Base-by-base conservation (phyloP, 352 stramenopile genomes). In the Pythium coloratum region DNA sequence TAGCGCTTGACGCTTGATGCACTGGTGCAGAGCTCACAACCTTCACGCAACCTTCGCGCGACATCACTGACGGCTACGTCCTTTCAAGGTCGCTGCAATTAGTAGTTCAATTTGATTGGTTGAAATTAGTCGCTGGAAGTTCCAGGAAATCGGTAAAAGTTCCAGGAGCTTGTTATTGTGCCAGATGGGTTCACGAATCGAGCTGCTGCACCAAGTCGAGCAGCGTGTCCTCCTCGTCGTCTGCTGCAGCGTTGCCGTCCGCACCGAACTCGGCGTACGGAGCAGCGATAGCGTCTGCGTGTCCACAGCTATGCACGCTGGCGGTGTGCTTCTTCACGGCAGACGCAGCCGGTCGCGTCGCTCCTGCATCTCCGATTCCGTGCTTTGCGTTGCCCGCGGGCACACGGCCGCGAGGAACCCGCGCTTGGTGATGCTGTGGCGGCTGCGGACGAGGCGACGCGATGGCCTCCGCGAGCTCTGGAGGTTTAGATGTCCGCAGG, bases 1-100 rank as follows among this genome's bases (percentile, higher is more conserved):
- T 38, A 28, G 54, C 55, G 42, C 32, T 40, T 53, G 49, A 46
- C 54, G 44, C 44, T 72, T 72, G 57, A 77, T 70, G 65, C 79
- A 89, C 77, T 89, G 80, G 82, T 82, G 80, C 79, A 89, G 78
- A 88, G 73, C 71, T 59, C 32, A 46, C 59, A 54, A 59, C 38
- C 53, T 70, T 78, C 61, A 47, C 13, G 53, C 50, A 12, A 81
- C 75, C 62, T 82, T 85, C 67, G 64, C 50, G 70, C 62, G 32
- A 81, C 76, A 38, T 62, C 14, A 20, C 9, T 8, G 5, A 32
- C 13, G 30, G 24, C 18, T 5, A 64, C 38, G 57, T 55, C 63
- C 55, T 64, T 67, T 62, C 62, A 62, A 67, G 56, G 49, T 64
- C 24, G 34, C 36, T 32, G 20, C 20, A 30, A 62, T 24, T 51